phyloP scores from a whole-genome alignment of 305 asterid species.

The Fraxinus albicans region DNA sequence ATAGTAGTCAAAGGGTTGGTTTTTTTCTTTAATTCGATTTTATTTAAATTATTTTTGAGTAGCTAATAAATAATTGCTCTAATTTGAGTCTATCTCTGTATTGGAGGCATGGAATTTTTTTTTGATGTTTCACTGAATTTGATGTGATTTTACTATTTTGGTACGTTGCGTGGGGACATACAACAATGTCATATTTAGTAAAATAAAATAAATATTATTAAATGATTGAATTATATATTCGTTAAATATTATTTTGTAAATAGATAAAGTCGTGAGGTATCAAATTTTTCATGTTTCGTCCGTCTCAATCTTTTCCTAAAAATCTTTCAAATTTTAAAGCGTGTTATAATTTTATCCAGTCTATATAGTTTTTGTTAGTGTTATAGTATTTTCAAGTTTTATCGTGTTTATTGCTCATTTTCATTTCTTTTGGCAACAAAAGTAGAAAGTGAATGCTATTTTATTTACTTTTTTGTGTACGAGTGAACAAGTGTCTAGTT shows the following conservation, averaged over 20 bases:
- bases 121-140: not conserved
- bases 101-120: not conserved
- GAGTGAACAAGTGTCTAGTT: not conserved
- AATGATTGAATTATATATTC: not conserved
- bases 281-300: not conserved
- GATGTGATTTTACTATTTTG: not conserved
- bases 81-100: not conserved
- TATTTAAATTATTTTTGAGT: not conserved
- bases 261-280: not conserved
- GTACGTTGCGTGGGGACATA: not conserved
- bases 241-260: not conserved
- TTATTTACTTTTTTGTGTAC: not conserved
- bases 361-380: not conserved
- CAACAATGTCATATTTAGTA: not conserved
- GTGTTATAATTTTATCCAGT: not conserved
- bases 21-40: not conserved
- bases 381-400: too few species aligned
- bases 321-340: not conserved
- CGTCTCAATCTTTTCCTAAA: not conserved
- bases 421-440: not conserved
- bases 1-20: not conserved
- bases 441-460: not conserved
- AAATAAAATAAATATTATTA: too few species aligned
- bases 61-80: constrained; percentile 2
- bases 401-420: not conserved